Evolutionary conservation across 176 grass and related monocot genomes (phyloP), one percentile per base, ranked within the genome.

Genomic region (Lolium perenne): DNA sequence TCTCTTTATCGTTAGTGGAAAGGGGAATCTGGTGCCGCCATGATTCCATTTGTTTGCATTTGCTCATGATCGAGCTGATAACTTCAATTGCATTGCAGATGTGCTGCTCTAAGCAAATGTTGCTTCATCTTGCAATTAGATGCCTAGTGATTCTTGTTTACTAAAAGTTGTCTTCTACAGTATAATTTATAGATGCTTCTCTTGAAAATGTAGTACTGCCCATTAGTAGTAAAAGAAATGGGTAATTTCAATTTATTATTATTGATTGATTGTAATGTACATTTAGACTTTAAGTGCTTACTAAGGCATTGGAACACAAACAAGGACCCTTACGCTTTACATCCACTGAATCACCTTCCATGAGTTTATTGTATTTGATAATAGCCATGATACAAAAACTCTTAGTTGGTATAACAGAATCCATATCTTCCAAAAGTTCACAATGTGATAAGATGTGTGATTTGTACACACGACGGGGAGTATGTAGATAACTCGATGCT

Each of bases 41-140:
- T 70, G 10, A 69, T 70, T n/a, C 11, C 15, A 10, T 82, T 54
- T 20, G 17, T 9, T 32, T 73, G 20, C 38, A 74, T 80, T 80
- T 88, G 8, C 46, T 62, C 7, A 71, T 79, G 53, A n/a, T n/a
- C n/a, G n/a, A 71, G 64, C 25, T 71, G 18, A 70, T 78, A 55
- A 25, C 6, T 79, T 72, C 20, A 58, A 65, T 66, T 38, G 9
- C 18, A 74, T 6, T 78, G n/a, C 57, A 45, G 8, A 35, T 0
- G 25, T 32, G 41, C 2, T 21, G 29, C 13, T 64, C 22, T 65
- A 12, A 18, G 32, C 8, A 3, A 0, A 17, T 18, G 3, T 48
- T 49, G 0, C 12, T 68, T 77, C 40, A 20, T 4, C 70, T 83
- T 61, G 9, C 45, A 43, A 73, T 43, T 29, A 41, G 43, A 53